Base-by-base conservation (phyloP, 345 rosid genomes). In the Heritiera fomes region DNA sequence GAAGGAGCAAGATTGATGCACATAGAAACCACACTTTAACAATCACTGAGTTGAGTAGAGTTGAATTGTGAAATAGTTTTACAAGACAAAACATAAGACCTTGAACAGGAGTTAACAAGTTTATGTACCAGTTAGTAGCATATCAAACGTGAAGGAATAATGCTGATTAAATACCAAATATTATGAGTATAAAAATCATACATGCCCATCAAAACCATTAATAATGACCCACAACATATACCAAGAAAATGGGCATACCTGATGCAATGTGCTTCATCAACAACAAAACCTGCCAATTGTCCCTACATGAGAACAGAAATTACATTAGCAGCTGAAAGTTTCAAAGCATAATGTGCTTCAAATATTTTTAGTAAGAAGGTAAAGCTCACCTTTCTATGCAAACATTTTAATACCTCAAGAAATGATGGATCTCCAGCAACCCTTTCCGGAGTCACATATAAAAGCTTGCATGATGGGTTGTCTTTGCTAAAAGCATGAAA, bases 211-310 rank as follows among this genome's bases (percentile, higher is more conserved):
- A 52, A 32, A 63, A 23, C 46, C 68, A 67, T 38, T 66, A 65
- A 49, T 23, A 32, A 8, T 9, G 52, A 52, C 59, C 49, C 30
- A 53, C 28, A 77, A 4, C 4, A 53, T 20, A 53, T 55, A 53
- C 56, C 13, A 64, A 46, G 23, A 45, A 49, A 69, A 68, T 34
- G 40, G 55, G 34, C 78, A 52, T 84, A 93, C 98, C 99, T 93
- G 75, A 93, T 97, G 83, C 97, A 94, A 70, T 95, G 97, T 72
- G 96, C 94, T 88, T 95, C 99, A 82, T 92, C 99, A 82, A 91
- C 92, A 76, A 89, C 91, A 88, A 95, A 92, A 80, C 98, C 95
- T 38, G 92, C 89, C 15, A 93, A 83, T 73, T 84, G 93, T 79
- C 89, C 88, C 98, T 90, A 80, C 13, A 46, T 3, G 45, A 68